These are phyloP conservation scores for Adansonia madagascariensis DNA, from an alignment of 441 rosid species.

Conservation along the genomic window DNA sequence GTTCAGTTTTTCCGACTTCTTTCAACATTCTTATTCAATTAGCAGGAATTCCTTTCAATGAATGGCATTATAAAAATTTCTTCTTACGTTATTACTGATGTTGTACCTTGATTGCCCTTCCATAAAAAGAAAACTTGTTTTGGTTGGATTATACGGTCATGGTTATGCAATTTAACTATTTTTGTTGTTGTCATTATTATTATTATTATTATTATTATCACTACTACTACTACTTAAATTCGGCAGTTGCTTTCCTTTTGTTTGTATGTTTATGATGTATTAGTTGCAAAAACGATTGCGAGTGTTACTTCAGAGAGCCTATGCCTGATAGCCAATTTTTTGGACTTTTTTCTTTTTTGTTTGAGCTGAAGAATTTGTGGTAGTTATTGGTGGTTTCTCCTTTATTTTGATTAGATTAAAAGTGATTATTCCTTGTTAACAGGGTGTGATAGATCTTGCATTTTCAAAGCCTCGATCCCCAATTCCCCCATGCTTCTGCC, in stretches of 20 bases:
- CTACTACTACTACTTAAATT: background rate
- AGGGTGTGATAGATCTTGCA: conserved; percentile 86
- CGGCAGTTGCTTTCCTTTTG: background rate
- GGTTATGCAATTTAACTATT: background rate
- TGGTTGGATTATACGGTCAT: background rate
- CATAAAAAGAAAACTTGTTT: background rate
- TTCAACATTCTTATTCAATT: background rate
- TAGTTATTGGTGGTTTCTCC: conserved; percentile 3
- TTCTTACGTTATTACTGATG: background rate
- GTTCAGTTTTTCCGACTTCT: background rate
- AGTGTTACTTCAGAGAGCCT: background rate
- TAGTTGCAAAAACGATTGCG: background rate
- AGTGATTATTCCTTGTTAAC: conserved; percentile 25
- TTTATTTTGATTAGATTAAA: conserved; percentile 16
- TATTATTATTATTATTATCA: no score
- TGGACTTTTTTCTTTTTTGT: background rate
- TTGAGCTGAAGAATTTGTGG: background rate
- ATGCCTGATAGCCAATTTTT: background rate
- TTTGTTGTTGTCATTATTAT: no score
- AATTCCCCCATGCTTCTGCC: conserved; percentile 82
- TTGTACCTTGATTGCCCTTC: background rate
- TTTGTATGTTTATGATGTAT: background rate
- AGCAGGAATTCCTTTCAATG: background rate
- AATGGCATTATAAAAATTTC: background rate
- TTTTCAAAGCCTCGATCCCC: conserved; percentile 76